Evolutionary conservation across 441 rosid genomes (phyloP), one percentile per base, ranked within the genome.

Genomic region (Populus hybrid): DNA sequence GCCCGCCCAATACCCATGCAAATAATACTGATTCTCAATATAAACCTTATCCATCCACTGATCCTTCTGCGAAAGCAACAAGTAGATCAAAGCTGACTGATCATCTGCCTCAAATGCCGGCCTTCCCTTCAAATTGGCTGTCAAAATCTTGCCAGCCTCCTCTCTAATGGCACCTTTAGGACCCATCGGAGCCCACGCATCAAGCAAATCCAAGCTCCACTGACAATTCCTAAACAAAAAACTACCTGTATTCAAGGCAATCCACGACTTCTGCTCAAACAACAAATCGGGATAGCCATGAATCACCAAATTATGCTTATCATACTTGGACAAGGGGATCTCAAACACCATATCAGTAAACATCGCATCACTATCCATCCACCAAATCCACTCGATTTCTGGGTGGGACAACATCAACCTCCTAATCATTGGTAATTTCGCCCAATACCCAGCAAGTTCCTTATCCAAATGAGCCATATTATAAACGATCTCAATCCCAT

Each of bases 351-450:
- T 92, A 75, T 95, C 99, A n/a, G 99, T 93, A 76, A 93, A 95
- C 88, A 92, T 83, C 2, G 98, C 98, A 86, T 95, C 98, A 84
- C 98, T 94, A 53, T 94, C 98, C 97, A 94, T 92, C 98, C 98
- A 94, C 97, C 97, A 94, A 82, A 94, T 91, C 98, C 97, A 95
- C 84, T 95, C 98, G 23, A 95, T 86, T 77, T 95, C 97, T 0
- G 98, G 98, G 77, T 95, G 99, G 36, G 98, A 95, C 78, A 95
- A 28, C 97, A 95, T 86, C 81, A 95, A 80, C 68, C 90, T 88
- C 90, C 99, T 86, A 84, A 95, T 85, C 98, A 95, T 87, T 0
- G 99, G 98, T 84, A 95, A 73, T 68, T 95, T 95, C 0, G 99
- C 98, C 99, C 99, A 95, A 42, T 93, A 95, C 14, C 99, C 98